Conservation (phyloP, 129 eudicot species). For the Centella asiatica region DNA sequence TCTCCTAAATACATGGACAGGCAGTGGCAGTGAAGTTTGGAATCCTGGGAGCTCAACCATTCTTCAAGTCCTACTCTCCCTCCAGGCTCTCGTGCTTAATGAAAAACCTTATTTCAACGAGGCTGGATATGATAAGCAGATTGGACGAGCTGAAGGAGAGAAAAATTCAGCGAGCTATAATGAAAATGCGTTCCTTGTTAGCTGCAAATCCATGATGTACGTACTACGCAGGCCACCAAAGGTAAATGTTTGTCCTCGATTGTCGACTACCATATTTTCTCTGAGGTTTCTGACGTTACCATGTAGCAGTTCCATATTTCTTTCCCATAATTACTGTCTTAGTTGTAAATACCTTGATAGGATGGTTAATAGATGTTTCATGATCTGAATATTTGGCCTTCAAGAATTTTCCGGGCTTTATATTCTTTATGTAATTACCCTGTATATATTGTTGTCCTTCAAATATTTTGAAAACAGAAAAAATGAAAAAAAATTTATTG, state of each 20-base stretch:
- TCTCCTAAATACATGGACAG: constrained; percentile 91
- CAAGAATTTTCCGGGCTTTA: background rate
- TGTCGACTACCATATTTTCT: background rate
- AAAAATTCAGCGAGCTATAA: constrained; percentile 89
- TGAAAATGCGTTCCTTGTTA: constrained; percentile 77
- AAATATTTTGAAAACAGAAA: background rate
- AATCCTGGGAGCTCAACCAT: constrained; percentile 73
- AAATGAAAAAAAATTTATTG: background rate
- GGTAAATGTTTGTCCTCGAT: constrained; percentile 32
- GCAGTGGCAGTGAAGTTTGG: constrained; percentile 83
- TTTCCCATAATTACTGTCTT: background rate
- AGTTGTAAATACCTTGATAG: background rate
- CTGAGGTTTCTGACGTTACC: background rate
- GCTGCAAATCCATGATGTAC: constrained; percentile 83
- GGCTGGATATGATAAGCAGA: constrained; percentile 86
- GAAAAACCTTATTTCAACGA: constrained; percentile 88
- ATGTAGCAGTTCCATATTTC: background rate
- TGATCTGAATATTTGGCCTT: too few species aligned
- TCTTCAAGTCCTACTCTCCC: constrained; percentile 89
- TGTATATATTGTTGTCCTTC: background rate
- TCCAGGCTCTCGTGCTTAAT: constrained; percentile 92
- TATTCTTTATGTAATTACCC: background rate
- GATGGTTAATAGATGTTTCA: too few species aligned
- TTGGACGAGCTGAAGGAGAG: constrained; percentile 86
- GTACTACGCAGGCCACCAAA: constrained; percentile 72